A percentile compares a stretch with the other conserved stretches of the same genome.
Conservation (phyloP, 148 eudicot genomes). For the Amaranthus hypochondriacus region DNA sequence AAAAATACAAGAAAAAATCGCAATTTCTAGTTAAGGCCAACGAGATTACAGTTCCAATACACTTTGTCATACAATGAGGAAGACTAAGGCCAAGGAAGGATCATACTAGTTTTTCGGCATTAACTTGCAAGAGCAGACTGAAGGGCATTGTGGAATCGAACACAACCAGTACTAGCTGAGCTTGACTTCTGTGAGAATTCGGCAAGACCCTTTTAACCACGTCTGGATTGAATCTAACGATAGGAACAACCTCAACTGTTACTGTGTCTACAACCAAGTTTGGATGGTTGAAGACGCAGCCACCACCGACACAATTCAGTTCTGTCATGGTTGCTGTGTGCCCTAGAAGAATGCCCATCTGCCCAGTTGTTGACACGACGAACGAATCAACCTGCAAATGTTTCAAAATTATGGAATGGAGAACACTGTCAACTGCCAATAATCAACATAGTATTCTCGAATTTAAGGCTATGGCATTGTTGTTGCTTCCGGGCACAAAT, state of each 20-base stretch:
- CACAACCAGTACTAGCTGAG: slow-evolving; percentile 55
- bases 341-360: slow-evolving; percentile 81
- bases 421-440: no score
- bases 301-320: slow-evolving; percentile 70
- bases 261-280: slow-evolving; percentile 59
- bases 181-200: slow-evolving; percentile 66
- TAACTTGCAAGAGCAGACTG: slow-evolving; percentile 50
- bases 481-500: no score
- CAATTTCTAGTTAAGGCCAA: neutral
- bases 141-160: slow-evolving; percentile 68
- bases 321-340: slow-evolving; percentile 66
- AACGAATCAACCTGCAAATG: slow-evolving; percentile 69
- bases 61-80: neutral
- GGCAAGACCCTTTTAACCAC: slow-evolving; percentile 53
- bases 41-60: neutral
- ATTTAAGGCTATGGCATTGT: no score
- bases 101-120: slow-evolving; percentile 1
- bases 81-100: neutral
- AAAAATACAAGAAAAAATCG: neutral
- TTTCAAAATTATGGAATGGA: neutral
- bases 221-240: slow-evolving; percentile 52
- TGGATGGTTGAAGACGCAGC: slow-evolving; percentile 62
- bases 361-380: slow-evolving; percentile 66
- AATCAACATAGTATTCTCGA: no score
- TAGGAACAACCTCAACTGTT: slow-evolving; percentile 58